phyloP scores from a whole-genome alignment of 2,329 filamentous ascomycete species.

The Penicillium freii region DNA sequence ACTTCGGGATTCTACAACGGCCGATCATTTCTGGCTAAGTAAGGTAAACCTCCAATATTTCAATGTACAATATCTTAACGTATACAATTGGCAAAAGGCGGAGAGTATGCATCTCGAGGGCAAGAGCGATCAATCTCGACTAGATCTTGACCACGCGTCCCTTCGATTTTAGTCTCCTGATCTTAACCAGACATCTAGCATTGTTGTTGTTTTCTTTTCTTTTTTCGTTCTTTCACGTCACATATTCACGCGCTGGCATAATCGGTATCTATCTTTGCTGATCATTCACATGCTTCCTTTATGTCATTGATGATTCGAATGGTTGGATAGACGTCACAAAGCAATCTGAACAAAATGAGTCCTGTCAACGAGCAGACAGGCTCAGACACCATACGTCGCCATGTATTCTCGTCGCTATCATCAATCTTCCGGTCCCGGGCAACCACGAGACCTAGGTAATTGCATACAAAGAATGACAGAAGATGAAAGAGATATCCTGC shows the following conservation, averaged over 20 bases:
- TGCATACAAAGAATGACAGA: not conserved
- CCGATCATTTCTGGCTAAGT: not conserved
- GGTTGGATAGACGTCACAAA: not conserved
- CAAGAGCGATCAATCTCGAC: not conserved
- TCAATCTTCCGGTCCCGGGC: constrained; percentile 18
- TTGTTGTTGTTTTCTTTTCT: not conserved
- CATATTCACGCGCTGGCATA: not conserved
- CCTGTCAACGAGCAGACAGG: not conserved
- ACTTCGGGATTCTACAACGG: not conserved
- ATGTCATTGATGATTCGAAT: not conserved
- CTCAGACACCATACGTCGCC: constrained; percentile 11
- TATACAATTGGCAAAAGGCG: not conserved
- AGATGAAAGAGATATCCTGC: not conserved
- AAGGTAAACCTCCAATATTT: not conserved
- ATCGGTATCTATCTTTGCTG: not conserved
- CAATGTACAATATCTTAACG: not conserved
- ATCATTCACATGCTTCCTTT: not conserved
- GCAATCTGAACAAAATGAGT: not conserved
- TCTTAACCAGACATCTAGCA: not conserved
- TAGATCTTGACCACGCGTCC: not conserved
- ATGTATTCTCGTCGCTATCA: constrained; percentile 23
- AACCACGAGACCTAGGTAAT: constrained; percentile 26
- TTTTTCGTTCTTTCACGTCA: not conserved
- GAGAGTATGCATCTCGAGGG: not conserved
- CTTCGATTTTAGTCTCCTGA: not conserved